phyloP scores from a whole-genome alignment of 108 stramenopile species.

The Cyclotella sp. region DNA sequence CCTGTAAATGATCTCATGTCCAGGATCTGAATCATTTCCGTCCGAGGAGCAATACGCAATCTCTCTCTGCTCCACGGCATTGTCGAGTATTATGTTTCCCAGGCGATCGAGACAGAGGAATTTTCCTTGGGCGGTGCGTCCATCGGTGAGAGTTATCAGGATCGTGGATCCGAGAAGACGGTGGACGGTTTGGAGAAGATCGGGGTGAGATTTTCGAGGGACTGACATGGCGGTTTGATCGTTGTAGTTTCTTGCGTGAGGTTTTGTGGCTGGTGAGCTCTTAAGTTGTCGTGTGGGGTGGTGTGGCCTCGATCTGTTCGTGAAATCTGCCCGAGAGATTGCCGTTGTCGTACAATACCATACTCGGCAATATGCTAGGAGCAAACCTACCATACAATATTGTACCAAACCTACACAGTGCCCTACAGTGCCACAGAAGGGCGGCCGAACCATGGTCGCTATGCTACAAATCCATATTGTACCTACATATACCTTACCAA shows the following conservation, averaged over 20 bases:
- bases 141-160: constrained; percentile 45
- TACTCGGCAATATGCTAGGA: no score
- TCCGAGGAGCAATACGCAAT: constrained; percentile 15
- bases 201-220: background rate
- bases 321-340: no score
- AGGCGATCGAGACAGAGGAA: constrained; percentile 45
- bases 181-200: constrained; percentile 27
- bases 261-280: background rate
- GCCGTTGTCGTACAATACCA: no score
- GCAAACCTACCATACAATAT: no score
- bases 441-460: no score
- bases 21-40: background rate
- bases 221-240: background rate
- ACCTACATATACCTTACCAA: no score
- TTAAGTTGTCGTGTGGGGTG: no score
- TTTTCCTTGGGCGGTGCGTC: constrained; percentile 38
- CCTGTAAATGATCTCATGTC: background rate
- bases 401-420: no score
- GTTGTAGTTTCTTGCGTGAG: no score
- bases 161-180: constrained; percentile 35
- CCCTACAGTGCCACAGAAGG: no score
- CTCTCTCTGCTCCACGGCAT: constrained; percentile 32
- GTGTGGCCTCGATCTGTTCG: no score
- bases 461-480: no score
- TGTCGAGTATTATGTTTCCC: constrained; percentile 46